Evolutionary conservation across 2,329 filamentous ascomycete genomes (phyloP).

Genomic region (Penicillium sp.): DNA sequence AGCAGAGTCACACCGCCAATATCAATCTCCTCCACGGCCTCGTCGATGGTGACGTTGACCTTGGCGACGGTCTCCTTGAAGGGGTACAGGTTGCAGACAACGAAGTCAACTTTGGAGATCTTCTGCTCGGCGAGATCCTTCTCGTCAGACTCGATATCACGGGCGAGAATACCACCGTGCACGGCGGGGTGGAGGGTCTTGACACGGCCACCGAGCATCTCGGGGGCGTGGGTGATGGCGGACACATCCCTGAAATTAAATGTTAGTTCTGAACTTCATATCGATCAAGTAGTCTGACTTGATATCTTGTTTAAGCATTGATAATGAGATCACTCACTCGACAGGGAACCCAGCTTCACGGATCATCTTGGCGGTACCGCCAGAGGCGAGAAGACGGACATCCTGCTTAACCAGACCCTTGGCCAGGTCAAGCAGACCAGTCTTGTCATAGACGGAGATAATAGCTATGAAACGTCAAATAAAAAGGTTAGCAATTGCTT

Average conservation of each 20-base stretch:
- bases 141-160: constrained; percentile 91
- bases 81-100: constrained; percentile 97
- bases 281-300: background rate
- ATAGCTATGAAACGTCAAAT: constrained; percentile 60
- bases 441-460: constrained; percentile 98
- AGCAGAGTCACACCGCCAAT: constrained; percentile 97
- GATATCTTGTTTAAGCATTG: background rate
- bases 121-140: constrained; percentile 94
- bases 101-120: constrained; percentile 91
- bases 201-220: constrained; percentile 89
- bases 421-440: constrained; percentile 84
- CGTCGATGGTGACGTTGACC: constrained; percentile 92
- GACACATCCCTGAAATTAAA: constrained; percentile 73
- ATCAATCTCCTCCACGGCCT: constrained; percentile 98
- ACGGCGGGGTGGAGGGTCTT: constrained; percentile 98
- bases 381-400: constrained; percentile 90
- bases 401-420: constrained; percentile 86
- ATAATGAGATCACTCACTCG: constrained; percentile 61
- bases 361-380: constrained; percentile 94
- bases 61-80: constrained; percentile 99
- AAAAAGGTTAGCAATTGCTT: constrained; percentile 19
- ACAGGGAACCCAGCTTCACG: constrained; percentile 93
- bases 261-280: background rate
- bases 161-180: constrained; percentile 80
- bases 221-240: constrained; percentile 91